Evolutionary conservation across 106 monocot species (phyloP).

Genomic region (Allium cepa): DNA sequence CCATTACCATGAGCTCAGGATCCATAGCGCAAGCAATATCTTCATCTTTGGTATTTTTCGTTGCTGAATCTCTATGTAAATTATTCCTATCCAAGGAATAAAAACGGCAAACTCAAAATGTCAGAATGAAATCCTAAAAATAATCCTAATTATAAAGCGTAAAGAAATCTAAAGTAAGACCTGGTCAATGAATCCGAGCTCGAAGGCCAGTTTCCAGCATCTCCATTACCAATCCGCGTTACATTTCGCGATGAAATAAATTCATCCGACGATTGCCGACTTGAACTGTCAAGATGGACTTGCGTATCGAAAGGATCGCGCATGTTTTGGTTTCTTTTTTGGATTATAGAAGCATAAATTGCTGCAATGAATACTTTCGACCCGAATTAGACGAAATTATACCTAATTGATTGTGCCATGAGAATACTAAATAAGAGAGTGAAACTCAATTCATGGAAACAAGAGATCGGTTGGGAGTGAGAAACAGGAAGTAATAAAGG

Average conservation of each 20-base stretch:
- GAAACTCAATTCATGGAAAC: not conserved
- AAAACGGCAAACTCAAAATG: not conserved
- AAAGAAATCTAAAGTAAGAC: conserved; percentile 8
- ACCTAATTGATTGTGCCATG: not conserved
- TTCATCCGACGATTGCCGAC: conserved; percentile 14
- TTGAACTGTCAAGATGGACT: conserved; percentile 8
- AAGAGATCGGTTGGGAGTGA: not conserved
- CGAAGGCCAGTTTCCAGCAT: conserved; percentile 21
- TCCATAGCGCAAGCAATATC: conserved; percentile 27
- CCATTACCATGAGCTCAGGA: conserved; percentile 50
- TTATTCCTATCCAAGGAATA: conserved; percentile 28
- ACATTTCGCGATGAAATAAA: not conserved
- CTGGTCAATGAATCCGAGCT: conserved; percentile 24
- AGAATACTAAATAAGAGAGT: not conserved
- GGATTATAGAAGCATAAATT: not conserved
- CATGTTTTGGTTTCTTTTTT: conserved; percentile 1
- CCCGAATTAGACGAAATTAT: not conserved
- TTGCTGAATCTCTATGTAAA: conserved; percentile 17
- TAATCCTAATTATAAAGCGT: not conserved
- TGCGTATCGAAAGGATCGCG: conserved; percentile 28
- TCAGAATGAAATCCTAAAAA: not conserved
- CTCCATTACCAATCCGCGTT: conserved; percentile 23
- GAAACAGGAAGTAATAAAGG: not conserved
- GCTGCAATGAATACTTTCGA: not conserved
- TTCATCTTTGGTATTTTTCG: conserved; percentile 19